Percentiles rank a stretch among this genome's conserved stretches.
phyloP scores from a whole-genome alignment of 2,329 filamentous ascomycete species.

The Orbilia brochopaga region DNA sequence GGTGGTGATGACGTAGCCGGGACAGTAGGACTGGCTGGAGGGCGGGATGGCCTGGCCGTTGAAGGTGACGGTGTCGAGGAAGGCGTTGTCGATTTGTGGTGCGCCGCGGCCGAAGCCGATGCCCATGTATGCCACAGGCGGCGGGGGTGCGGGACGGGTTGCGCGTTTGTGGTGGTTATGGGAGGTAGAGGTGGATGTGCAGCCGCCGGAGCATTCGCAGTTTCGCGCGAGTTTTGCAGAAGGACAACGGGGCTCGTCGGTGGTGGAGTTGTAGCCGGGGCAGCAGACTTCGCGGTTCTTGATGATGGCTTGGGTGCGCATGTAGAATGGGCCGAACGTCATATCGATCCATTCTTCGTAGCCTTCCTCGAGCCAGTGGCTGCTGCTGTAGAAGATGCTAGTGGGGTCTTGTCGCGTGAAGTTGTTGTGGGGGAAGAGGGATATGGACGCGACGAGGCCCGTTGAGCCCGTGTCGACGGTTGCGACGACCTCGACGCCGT shows the following conservation, averaged over 20 bases:
- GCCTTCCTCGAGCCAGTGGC: conserved; percentile 46
- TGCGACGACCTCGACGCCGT: conserved; percentile 24
- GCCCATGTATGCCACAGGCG: conserved; percentile 30
- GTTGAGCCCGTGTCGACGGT: conserved; percentile 41
- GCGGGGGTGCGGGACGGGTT: not conserved
- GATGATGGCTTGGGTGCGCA: conserved; percentile 34
- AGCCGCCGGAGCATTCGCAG: conserved; percentile 10
- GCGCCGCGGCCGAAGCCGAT: conserved; percentile 39
- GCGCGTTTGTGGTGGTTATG: not conserved
- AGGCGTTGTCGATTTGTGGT: conserved; percentile 23
- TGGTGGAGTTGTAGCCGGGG: conserved; percentile 17
- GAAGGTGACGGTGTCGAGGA: conserved; percentile 28
- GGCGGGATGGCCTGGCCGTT: conserved; percentile 13
- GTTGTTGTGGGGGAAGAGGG: conserved; percentile 23
- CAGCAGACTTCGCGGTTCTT: conserved; percentile 39
- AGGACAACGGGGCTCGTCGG: conserved; percentile 25
- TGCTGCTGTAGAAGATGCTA: conserved; percentile 39
- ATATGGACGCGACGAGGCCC: conserved; percentile 26
- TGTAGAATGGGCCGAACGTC: conserved; percentile 30
- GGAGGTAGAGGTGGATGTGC: not conserved
- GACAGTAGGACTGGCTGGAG: conserved; percentile 13
- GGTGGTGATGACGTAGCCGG: conserved; percentile 33
- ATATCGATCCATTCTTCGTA: conserved; percentile 48
- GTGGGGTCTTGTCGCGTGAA: conserved; percentile 26
- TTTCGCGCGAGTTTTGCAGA: conserved; percentile 2